These are phyloP conservation scores for Neurospora hispaniola DNA, from an alignment of 495 filamentous ascomycete species.

Conservation along the genomic window DNA sequence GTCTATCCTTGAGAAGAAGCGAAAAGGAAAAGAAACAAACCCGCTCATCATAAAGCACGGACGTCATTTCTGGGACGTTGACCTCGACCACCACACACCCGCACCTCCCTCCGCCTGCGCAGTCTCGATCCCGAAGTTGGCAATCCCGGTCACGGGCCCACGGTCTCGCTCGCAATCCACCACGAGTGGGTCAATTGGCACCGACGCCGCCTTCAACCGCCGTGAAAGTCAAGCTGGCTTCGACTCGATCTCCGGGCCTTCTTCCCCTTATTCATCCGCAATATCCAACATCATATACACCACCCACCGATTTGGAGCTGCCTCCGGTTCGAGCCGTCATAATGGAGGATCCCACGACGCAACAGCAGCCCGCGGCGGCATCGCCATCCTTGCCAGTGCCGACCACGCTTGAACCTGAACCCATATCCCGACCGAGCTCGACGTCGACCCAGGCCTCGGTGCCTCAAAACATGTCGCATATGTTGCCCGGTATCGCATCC, in stretches of 20 bases:
- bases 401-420: slow-evolving; percentile 34
- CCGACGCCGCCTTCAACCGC: neutral
- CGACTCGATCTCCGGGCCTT: slow-evolving; percentile 26
- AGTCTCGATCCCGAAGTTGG: neutral
- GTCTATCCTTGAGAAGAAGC: neutral
- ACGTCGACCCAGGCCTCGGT: slow-evolving; percentile 27
- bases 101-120: neutral
- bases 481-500: slow-evolving; percentile 50
- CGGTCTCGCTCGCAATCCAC: neutral
- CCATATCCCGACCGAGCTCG: slow-evolving; percentile 39
- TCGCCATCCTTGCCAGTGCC: slow-evolving; percentile 16
- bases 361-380: slow-evolving; percentile 13
- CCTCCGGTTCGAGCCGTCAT: slow-evolving; percentile 14
- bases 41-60: neutral
- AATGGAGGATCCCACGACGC: slow-evolving; percentile 26
- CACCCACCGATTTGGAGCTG: slow-evolving; percentile 19
- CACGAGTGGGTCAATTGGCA: neutral
- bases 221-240: slow-evolving; percentile 25
- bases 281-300: slow-evolving; percentile 12
- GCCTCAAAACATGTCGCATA: slow-evolving; percentile 30
- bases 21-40: neutral
- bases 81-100: neutral
- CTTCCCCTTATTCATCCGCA: slow-evolving; percentile 18
- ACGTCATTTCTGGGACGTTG: neutral
- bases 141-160: neutral